Percentiles rank a stretch among this genome's conserved stretches.
phyloP scores from a whole-genome alignment of 2,329 filamentous ascomycete genomes.

The Colletotrichum spinosum region DNA sequence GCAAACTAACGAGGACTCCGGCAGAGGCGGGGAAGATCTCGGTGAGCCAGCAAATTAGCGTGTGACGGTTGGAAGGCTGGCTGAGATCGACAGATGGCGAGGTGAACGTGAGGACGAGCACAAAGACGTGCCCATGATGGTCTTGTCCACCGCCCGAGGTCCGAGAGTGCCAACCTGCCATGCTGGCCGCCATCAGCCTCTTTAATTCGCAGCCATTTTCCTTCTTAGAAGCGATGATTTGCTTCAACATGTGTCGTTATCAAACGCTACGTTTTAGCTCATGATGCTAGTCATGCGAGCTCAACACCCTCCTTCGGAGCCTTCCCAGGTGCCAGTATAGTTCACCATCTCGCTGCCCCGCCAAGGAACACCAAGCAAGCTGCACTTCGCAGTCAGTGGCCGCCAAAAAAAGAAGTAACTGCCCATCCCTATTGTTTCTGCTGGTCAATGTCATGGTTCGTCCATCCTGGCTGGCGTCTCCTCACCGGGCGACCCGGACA shows the following conservation, averaged over 20 bases:
- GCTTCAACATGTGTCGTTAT: slow-evolving; percentile 6
- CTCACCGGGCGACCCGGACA: slow-evolving; percentile 12
- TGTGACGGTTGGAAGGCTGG: slow-evolving; percentile 14
- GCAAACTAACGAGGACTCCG: slow-evolving; percentile 25
- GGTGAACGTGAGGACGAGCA: slow-evolving; percentile 15
- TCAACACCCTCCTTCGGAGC: slow-evolving; percentile 30
- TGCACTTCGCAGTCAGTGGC: slow-evolving; percentile 10
- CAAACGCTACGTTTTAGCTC: slow-evolving; percentile 27
- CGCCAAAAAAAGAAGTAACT: too few species aligned
- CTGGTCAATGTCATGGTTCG: neutral
- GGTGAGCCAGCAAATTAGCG: slow-evolving; percentile 28
- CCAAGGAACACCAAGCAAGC: slow-evolving; percentile 22
- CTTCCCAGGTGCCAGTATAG: slow-evolving; percentile 24
- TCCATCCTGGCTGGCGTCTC: neutral
- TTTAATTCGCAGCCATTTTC: neutral
- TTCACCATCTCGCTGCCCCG: slow-evolving; percentile 14
- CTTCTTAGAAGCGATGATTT: neutral
- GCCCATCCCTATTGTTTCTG: neutral
- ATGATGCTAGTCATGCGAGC: slow-evolving; percentile 37
- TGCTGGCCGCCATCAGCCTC: neutral
- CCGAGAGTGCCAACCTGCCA: slow-evolving; percentile 29
- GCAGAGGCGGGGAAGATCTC: slow-evolving; percentile 30
- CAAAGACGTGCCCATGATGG: neutral
- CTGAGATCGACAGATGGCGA: slow-evolving; percentile 30
- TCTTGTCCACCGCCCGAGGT: slow-evolving; percentile 9